Base-by-base conservation (phyloP, 805 yeast genomes). In the Metschnikowia continentalis region DNA sequence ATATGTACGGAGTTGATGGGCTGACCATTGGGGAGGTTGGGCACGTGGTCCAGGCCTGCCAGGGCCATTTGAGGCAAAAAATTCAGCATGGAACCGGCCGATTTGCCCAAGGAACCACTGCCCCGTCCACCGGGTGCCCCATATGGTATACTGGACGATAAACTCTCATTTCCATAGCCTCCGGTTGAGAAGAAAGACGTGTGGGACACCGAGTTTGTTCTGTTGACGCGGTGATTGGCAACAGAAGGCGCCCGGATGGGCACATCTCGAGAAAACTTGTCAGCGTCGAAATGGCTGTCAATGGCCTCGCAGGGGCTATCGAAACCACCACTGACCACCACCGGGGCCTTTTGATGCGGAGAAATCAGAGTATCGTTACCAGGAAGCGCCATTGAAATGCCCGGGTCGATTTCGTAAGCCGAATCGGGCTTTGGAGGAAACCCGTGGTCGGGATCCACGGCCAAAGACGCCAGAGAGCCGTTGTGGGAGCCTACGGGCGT, bases 91-190 rank as follows among this genome's bases (percentile, higher is more conserved):
- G 41, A 38, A 3, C 58, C 56, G 11, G 42, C 36, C 11, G 55
- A 40, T 32, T 52, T 52, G n/a, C 52, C 52, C 22, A 39, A 42
- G 11, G 55, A 51, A 26, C 49, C 30, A n/a, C 48, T 37, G 13
- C 46, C 45, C 42, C 68, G 76, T 7, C 87, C 85, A 22, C 88
- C 88, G 1, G 90, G 90, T 1, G 83, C 89, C 6, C 85, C 75
- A 64, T 84, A 85, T 1, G 90, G 90, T 46, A 85, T 84, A 37
- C 81, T 75, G 22, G 81, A 72, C 5, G 87, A 79, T 56, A 84
- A 70, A 52, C 74, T 70, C 52, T 74, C 78, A 37, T 64, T 59
- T 23, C 69, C 69, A 53, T 68, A 66, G 47, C 68, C 68, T 15
- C 65, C 67, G 22, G 61, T 55, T 47, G 68, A 61, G 46, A 65